Base-by-base conservation (phyloP, 2,329 filamentous ascomycete genomes). In the Paecilomyces variotii region DNA sequence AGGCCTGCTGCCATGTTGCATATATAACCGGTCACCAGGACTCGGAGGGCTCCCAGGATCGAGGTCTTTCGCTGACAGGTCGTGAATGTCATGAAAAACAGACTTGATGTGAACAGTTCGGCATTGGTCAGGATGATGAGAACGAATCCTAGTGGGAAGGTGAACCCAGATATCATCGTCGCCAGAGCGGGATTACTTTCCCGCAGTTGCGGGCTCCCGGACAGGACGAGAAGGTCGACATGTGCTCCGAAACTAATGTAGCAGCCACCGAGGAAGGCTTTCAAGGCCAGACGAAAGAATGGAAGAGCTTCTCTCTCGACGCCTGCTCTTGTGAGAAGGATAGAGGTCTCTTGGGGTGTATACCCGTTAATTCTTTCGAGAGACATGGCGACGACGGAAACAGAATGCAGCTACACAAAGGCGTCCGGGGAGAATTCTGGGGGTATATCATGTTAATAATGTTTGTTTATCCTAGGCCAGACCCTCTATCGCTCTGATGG, bases 221-320 rank as follows among this genome's bases (percentile, higher is more conserved):
- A 53, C n/a, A 39, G 19, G 57, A 59, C 53, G n/a, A 56, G 24
- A 25, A 59, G 57, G 39, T 56, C 34, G 27, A 51, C 32, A 14
- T 56, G 39, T 11, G 4, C 57, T 3, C 57, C 57, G 14, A 59
- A 26, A 10, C 53, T 9, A 27, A 59, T 59, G 26, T 56, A 59
- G 45, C 34, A 54, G 12, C 57, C 57, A 9, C 53, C 57, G 4
- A 56, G 28, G 53, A 59, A 59, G 35, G 34, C n/a, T 35, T 59
- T 59, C 12, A 59, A 19, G 28, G 55, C 35, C 25, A 56, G 28
- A 7, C 50, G 26, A 4, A 26, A n/a, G 24, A 45, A 56, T 3
- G 53, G 39, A 32, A 59, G 39, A 14, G 53, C 50, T 25, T 54
- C 57, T 39, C 55, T 50, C 24, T 45, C 51, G 24, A 45, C 32